Evolutionary conservation across 202 grass and related monocot genomes (phyloP), one percentile per base, ranked within the genome.

Genomic region (Schoenoplectus triqueter): DNA sequence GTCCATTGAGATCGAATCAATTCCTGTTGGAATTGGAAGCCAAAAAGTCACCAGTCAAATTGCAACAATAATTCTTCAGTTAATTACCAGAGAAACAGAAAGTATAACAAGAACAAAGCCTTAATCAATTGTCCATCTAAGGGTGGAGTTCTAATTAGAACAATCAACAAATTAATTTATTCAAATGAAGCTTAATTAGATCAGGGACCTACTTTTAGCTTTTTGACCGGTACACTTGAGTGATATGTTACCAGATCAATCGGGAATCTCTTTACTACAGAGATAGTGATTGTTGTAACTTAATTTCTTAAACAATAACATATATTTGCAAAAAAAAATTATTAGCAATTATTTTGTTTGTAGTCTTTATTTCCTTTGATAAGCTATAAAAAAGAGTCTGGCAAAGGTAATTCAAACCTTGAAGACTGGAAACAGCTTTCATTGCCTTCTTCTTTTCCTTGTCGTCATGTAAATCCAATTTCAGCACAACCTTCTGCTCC

Each of bases 401-500:
- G 18, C 17, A 8, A 20, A 3, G 60, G 40, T 13, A 13, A 72
- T 39, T 4, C 2, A 51, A 73, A 95, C 96, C 96, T 45, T 69
- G 5, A 66, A 95, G 66, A 67, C 66, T 44, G 21, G 96, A 87
- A 42, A 96, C 90, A 47, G 82, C 79, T 90, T 95, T 96, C 69
- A 99, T 82, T 9, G 96, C 96, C 91, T 92, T 99, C 90, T 86
- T 93, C 89, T 99, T 99, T 20, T 95, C 96, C 64, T 31, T 91
- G 42, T 84, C 86, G 77, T 94, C 87, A 39, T 91, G 80, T 85
- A 99, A 18, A 52, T 91, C 82, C 88, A 99, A 19, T 84, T 92
- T 95, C 80, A 99, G 83, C 49, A 99, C 85, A 22, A 95, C 85
- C 89, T 93, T 93, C 92, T 97, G 86, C 80, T 80, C 21, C 14